Conservation (phyloP, 2,329 filamentous ascomycete genomes). For the Trichocomaceae sp. region DNA sequence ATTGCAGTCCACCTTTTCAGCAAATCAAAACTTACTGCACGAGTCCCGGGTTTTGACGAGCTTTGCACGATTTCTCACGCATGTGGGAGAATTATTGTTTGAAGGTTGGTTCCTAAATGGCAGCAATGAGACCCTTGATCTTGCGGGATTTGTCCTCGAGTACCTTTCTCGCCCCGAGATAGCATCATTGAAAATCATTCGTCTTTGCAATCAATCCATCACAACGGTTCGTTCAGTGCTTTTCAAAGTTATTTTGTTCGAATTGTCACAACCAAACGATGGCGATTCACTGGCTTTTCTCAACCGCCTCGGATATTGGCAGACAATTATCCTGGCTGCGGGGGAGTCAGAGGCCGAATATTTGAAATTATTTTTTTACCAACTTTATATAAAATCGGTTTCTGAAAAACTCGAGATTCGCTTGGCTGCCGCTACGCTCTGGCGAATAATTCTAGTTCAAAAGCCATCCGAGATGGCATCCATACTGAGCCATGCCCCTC, state of each 20-base stretch:
- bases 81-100: conserved; percentile 84
- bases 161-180: conserved; percentile 83
- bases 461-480: conserved; percentile 75
- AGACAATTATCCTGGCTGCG: conserved; percentile 76
- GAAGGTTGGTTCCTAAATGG: conserved; percentile 96
- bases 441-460: conserved; percentile 88
- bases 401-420: conserved; percentile 63
- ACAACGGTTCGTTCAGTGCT: conserved; percentile 69
- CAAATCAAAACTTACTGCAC: conserved; percentile 64
- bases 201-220: conserved; percentile 83
- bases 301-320: conserved; percentile 88
- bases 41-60: conserved; percentile 85
- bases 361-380: conserved; percentile 80
- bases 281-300: conserved; percentile 65
- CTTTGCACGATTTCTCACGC: conserved; percentile 68
- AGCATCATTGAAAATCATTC: conserved; percentile 71
- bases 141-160: conserved; percentile 76
- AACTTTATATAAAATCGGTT: conserved; percentile 83
- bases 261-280: conserved; percentile 76
- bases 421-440: conserved; percentile 70
- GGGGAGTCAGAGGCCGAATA: conserved; percentile 74
- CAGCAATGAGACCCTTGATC: conserved; percentile 74
- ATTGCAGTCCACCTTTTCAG: conserved; percentile 62
- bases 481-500: conserved; percentile 66
- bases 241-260: conserved; percentile 69